These are phyloP conservation scores for Aristolochia californica DNA, from an alignment of 164 flowering plant species.

Conservation along the genomic window DNA sequence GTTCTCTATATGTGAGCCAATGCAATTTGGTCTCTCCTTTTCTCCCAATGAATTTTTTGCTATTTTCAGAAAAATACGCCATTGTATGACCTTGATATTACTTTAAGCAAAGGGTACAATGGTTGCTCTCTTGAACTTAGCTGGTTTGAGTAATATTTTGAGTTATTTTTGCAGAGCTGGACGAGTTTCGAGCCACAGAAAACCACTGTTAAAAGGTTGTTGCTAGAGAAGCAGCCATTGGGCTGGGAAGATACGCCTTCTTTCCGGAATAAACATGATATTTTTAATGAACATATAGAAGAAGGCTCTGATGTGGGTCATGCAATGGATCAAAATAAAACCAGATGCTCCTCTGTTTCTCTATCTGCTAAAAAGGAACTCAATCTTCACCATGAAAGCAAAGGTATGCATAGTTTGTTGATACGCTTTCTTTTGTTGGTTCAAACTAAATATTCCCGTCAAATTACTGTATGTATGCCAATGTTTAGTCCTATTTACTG, in stretches of 20 bases:
- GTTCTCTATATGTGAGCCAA: too few species aligned
- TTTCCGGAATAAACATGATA: conserved; percentile 15
- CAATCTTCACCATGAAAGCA: neutral
- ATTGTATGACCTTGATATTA: too few species aligned
- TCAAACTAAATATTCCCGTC: too few species aligned
- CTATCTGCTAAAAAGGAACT: conserved; percentile 14
- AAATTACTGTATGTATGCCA: neutral
- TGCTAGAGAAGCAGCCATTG: conserved; percentile 33
- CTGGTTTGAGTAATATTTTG: neutral
- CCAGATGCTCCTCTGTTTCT: conserved; percentile 2
- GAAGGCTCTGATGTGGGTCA: conserved; percentile 14
- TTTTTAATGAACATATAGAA: conserved; percentile 13
- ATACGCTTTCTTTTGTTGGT: neutral
- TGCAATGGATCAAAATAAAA: conserved; percentile 3
- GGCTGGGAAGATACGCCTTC: conserved; percentile 18
- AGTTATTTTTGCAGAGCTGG: conserved; percentile 48
- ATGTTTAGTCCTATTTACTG: neutral
- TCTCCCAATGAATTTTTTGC: too few species aligned
- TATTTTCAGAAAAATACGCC: too few species aligned
- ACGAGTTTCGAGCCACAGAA: conserved; percentile 71
- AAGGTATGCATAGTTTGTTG: conserved; percentile 1
- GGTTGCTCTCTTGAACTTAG: too few species aligned
- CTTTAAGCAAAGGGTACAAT: too few species aligned
- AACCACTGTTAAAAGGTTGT: conserved; percentile 66
- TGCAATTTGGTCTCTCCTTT: too few species aligned